Base-by-base conservation (phyloP, 2,329 filamentous ascomycete species). In the Chaetomium globosum region DNA sequence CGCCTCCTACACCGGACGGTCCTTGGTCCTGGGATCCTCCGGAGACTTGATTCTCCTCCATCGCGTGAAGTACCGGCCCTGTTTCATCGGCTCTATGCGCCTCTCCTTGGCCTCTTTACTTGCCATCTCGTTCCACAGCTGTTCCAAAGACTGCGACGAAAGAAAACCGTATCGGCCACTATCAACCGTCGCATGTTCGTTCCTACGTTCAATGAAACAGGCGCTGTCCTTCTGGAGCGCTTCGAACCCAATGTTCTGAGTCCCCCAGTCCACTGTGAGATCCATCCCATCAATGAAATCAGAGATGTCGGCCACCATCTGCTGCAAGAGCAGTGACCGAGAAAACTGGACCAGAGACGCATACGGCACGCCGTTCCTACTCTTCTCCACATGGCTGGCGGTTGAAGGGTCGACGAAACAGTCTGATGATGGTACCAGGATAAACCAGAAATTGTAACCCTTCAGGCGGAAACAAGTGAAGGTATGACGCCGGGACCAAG, bases 221-320 rank as follows among this genome's bases (percentile, higher is more conserved):
- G 26, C 55, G 13, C 62, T 55, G 36, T 54, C 49, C 16, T 55
- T 13, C 21, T 64, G 55, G 7, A 64, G 16, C 13, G 33, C 23
- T 2, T 36, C 26, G 13, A 59, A 59, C 2, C 39, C 56, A n/a
- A 64, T 51, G 23, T 64, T 23, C 0, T 21, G 48, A 16, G 4
- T n/a, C 13, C 62, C 62, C 55, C 55, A 59, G 0, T 55, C 62
- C 6, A 55, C 23, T 12, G 54, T 51, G 2, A 59, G 30, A 19
- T 59, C 36, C 55, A 64, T 64, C 4, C 62, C 62, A n/a, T 64
- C 62, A n/a, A 64, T 55, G 1, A 64, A 28, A 28, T 64, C 55
- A 4, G 48, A 36, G 13, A 59, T 26, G 49, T 64, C 56, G 21
- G 48, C 26, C 3, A 7, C 3, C 19, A 54, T 4, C 39, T 64